Evolutionary conservation across 306 rosid species (phyloP), one percentile per base, ranked within the genome.

Genomic region (Sophora flavescens): DNA sequence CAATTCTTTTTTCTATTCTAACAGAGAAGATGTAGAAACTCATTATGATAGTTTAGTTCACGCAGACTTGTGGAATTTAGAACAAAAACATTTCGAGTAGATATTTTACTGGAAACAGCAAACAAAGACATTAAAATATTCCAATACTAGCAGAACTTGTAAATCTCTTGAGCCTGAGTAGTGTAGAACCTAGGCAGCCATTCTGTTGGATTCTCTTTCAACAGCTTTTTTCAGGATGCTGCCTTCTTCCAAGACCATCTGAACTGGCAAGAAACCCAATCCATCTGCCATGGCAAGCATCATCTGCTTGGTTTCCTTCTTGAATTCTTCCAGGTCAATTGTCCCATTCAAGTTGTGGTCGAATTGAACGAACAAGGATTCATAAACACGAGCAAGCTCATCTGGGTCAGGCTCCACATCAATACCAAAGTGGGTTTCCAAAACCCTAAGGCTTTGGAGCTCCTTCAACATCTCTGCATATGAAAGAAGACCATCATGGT

Each of bases 201-300:
- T 18, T 59, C 77, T 70, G 13, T 57, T 58, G 62, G 26, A 70
- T 72, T 92, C 97, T 3, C 76, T 82, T 35, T 92, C 96, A 38
- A 88, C 96, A n/a, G 96, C 97, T 73, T 69, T 86, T 82, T 81
- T 92, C 51, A 92, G 76, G 38, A 86, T 67, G 70, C 96, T 79
- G 26, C 79, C 89, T 78, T 87, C 85, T 85, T 90, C 96, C 72
- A 88, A 26, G 32, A 81, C 79, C 96, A 90, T 92, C 78, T 87
- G 96, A 76, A 93, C 38, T 1, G 96, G 93, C 81, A 84, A 72
- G 88, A 85, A 81, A 7, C 95, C 96, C 82, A 93, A 60, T n/a
- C 91, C 91, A 41, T 81, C 86, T 0, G 96, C 91, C 96, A 93
- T 86, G 14, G 91, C 95, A 63, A 93, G 82, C 96, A 93, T 74